Base-by-base conservation (phyloP, 495 filamentous ascomycete genomes). In the Penicillium lividum region DNA sequence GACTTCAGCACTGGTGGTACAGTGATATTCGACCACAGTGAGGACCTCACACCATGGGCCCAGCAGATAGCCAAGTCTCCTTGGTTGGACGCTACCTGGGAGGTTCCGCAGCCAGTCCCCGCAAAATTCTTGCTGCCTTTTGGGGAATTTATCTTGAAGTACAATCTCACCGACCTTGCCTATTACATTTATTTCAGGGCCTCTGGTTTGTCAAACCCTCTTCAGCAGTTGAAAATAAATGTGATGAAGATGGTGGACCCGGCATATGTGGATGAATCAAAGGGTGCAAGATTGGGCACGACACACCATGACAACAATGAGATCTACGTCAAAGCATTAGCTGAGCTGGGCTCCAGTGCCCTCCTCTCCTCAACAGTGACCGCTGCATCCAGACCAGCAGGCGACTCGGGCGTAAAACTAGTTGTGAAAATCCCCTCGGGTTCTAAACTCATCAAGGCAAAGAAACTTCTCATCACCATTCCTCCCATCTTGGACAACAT, bases 401-500 rank as follows among this genome's bases (percentile, higher is more conserved):
- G 61, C 34, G 61, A 50, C 27, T 64, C 73, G 7, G 10, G 58
- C 0, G 61, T 64, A 10, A 36, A 6, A 27, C 53, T 45, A 18
- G 46, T 66, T 0, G 67, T 78, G n/a, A 33, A 62, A 11, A 78
- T 75, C 0, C 70, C 74, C 1, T 50, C 58, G 0, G 79, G 78
- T 2, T 57, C n/a, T 4, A 72, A 72, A 54, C 63, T 75, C 28
- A 73, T 83, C 51, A 42, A 60, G 27, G 77, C 79, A 25, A 73
- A 71, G 18, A 76, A 78, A 47, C 53, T 82, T 33, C 53, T 85
- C 11, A 62, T 79, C 47, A 65, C 75, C 7, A 72, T 77, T 29
- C 71, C 70, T 4, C 62, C 65, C 0, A 56, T 60, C 15, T 45
- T 73, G 6, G 49, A 64, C n/a, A 73, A 72, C 49, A 53, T 80